Conservation (phyloP, 2,329 filamentous ascomycete species). For the Penicillium palitans region DNA sequence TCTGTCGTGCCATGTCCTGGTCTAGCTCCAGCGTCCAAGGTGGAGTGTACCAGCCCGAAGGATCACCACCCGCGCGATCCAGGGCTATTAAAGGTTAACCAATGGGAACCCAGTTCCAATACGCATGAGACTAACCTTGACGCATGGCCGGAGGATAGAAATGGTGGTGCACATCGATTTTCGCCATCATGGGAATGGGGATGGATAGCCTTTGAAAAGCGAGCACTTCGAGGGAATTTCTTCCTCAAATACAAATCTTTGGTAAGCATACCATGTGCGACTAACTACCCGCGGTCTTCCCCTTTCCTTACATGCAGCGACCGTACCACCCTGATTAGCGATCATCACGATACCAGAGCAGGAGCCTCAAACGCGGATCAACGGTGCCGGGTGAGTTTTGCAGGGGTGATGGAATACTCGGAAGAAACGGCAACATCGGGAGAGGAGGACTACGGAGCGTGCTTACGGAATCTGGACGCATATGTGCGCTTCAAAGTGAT, state of each 20-base stretch:
- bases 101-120: no score
- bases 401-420: neutral
- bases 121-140: neutral
- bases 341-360: neutral
- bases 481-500: neutral
- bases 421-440: neutral
- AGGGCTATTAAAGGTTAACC: neutral
- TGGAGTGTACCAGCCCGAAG: neutral
- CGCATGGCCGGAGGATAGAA: neutral
- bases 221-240: neutral
- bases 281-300: neutral
- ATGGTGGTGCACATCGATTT: neutral
- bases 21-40: neutral
- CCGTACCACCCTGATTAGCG: neutral
- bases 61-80: neutral
- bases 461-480: neutral
- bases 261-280: neutral
- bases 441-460: no score
- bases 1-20: neutral
- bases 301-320: neutral
- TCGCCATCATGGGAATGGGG: neutral
- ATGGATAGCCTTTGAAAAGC: no score
- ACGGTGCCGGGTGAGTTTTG: neutral
- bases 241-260: neutral
- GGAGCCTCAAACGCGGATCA: neutral